These are phyloP conservation scores for Sporothrix dimorphospora DNA, from an alignment of 2,329 filamentous ascomycete species.

Conservation along the genomic window DNA sequence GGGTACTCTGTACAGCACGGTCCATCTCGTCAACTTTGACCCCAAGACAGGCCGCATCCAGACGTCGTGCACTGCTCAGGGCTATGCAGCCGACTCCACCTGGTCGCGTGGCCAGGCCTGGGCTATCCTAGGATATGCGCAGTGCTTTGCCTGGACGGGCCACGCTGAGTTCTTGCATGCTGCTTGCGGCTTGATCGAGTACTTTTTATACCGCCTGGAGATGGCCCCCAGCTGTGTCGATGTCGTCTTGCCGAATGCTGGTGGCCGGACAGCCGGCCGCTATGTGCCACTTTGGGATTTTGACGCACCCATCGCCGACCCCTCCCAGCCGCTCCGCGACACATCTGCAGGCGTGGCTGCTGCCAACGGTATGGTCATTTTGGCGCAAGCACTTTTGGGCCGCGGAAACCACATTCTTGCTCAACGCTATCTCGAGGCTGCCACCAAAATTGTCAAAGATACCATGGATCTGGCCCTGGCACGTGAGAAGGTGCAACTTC, in stretches of 20 bases:
- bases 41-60: background rate
- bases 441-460: background rate
- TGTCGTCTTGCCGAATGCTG: background rate
- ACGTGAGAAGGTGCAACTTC: background rate
- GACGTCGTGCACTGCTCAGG: background rate
- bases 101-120: slow-evolving; percentile 11
- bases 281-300: slow-evolving; percentile 4
- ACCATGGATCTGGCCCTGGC: background rate
- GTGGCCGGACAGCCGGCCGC: background rate
- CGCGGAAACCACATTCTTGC: background rate
- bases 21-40: slow-evolving; percentile 7
- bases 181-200: background rate
- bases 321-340: background rate
- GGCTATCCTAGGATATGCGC: background rate
- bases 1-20: background rate
- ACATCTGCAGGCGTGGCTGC: background rate
- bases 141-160: slow-evolving; percentile 3
- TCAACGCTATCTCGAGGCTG: background rate
- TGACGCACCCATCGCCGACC: background rate
- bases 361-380: background rate
- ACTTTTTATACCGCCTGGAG: slow-evolving; percentile 1
- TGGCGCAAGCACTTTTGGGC: background rate
- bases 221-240: background rate
- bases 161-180: background rate
- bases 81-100: background rate